Evolutionary conservation across 495 filamentous ascomycete genomes (phyloP), one percentile per base, ranked within the genome.

Genomic region (Penicillium mononematosum): DNA sequence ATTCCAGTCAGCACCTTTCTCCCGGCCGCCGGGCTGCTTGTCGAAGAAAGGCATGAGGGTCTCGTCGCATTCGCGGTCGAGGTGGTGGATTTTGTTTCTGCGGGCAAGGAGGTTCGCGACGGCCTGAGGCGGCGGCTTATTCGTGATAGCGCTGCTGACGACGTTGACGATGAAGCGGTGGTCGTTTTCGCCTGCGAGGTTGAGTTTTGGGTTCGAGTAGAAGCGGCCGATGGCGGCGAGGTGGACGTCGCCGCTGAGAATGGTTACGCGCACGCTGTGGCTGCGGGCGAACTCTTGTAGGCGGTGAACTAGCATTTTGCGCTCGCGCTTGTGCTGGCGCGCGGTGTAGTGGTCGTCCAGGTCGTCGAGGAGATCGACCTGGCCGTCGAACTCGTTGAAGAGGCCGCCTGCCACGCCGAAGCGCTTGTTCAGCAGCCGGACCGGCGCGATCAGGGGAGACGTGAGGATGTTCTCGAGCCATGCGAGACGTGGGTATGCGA

Each of bases 321-420:
- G 87, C 76, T 97, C 93, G 42, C 83, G 81, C 70, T 96, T 98
- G 78, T 98, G 93, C 53, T 90, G 90, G 31, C 85, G 84, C 12
- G 93, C 91, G 27, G 91, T 96, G 75, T 96, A 96, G 68, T 98
- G 93, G 68, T 96, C 93, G 66, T 96, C 92, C 17, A 97, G 78
- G 63, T 97, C 93, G 66, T 98, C 93, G 8, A 96, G 77, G 25
- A 96, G 78, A 78, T 98, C 93, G 12, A 95, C 85, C 60, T 85
- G 83, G 25, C 93, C 93, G 69, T 96, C 93, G 55, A 96, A 98
- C 48, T 87, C 83, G 71, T 98, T 96, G 82, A 98, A 96, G 19
- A 96, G 76, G 58, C 84, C 83, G 27, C 90, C 90, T 5, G 87
- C 90, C 47, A 95, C 70, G 48, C 93, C 93, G 63, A 98, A 92